Base-by-base conservation (phyloP, 2,329 filamentous ascomycete genomes). In the Coniochaeta hoffmannii region DNA sequence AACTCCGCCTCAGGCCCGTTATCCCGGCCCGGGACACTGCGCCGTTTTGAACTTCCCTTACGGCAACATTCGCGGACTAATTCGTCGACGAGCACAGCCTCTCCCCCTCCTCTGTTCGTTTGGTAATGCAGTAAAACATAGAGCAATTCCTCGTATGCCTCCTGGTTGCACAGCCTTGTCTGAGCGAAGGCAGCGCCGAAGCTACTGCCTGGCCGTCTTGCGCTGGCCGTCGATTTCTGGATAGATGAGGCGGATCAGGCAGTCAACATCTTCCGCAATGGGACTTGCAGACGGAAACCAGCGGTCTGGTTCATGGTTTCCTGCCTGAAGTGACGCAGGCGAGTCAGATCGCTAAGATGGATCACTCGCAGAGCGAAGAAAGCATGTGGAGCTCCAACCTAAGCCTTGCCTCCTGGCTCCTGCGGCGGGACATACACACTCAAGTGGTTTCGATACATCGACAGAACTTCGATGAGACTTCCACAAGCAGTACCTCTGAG, bases 1-100 rank as follows among this genome's bases (percentile, higher is more conserved):
- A 31, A 12, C 49, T 51, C 49, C 49, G 49, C 49, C 49, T 34
- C 49, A 31, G n/a, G 49, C 49, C 49, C 49, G 49, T 51, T 51
- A 34, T 51, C 15, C 28, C 49, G 49, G 49, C 49, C 49, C 49
- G 49, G 26, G 28, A 26, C n/a, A 34, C 49, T 51, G 41, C n/a
- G n/a, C 41, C 22, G 41, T 28, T 12, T 46, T n/a, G 14, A 12
- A 26, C 22, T 46, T 46, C 41, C 11, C 19, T 28, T 22, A 6
- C 41, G 19, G 41, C 41, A 46, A 28, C 41, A 26, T 41, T 19
- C 17, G 36, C 17, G 36, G 12, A 22, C 6, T 2, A 24, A 4
- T 8, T 26, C 24, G 4, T 44, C 17, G 17, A 44, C 17, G 41
- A 46, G 41, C 41, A 46, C 41, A 46, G 41, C 41, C 41, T 46